Evolutionary conservation across 2,329 filamentous ascomycete genomes (phyloP), one percentile per base, ranked within the genome.

Genomic region (Neonectria coccinea): DNA sequence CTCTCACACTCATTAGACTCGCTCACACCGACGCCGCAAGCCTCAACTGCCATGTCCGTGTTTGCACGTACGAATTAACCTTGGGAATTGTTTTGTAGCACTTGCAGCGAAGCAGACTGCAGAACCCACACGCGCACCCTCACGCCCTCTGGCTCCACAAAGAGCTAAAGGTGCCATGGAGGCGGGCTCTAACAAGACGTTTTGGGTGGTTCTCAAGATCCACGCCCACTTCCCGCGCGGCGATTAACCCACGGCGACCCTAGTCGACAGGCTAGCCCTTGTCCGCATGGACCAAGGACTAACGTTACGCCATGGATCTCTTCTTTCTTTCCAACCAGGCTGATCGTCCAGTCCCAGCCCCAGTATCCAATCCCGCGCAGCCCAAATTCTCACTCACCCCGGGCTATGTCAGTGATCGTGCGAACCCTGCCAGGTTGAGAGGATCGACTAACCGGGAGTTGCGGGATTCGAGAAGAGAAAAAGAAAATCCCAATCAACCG

Each of bases 151-250:
- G 18, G 45, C 50, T 56, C 61, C 61, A 59, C 55, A 44, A 48
- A 47, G 55, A 51, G 61, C 44, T 59, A 59, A 63, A 63, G 50
- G 56, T 52, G 42, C 55, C 61, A 53, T 58, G 50, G 44, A 63
- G 61, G 56, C 61, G 61, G 59, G 61, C 56, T 55, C 61, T 55
- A 59, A 50, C 36, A 44, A 50, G 50, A 50, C 61, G 61, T 65
- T 65, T 54, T 58, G 56, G 61, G 51, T 54, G 60, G 58, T 62
- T 62, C 53, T 66, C 62, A 62, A 72, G 67, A 72, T 73, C 70
- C 68, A 65, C 67, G 66, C 70, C 70, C 67, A 73, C 69, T 71
- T 73, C 70, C 67, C 70, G 67, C 61, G 56, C 62, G 59, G 68
- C 64, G 69, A 71, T 65, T 67, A 66, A 55, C 62, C 54, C 55